Evolutionary conservation across 768 basidiomycete species (phyloP), one percentile per base, ranked within the genome.

Genomic region (Russula abietina): DNA sequence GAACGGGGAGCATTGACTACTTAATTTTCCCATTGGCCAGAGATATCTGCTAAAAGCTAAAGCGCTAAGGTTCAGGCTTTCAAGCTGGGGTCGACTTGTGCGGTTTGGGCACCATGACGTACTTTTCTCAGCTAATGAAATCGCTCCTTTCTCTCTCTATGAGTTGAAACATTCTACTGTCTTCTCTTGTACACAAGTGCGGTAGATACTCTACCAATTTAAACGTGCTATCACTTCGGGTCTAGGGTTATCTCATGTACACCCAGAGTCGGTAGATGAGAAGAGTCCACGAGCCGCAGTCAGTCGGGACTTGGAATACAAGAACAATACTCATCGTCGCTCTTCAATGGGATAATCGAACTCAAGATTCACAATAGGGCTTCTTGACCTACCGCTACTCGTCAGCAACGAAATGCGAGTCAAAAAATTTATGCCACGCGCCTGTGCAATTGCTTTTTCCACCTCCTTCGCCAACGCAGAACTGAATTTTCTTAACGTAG

Each of bases 391-490:
- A 28, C 16, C n/a, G n/a, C 22, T 28, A 49, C 16, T 49, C 45
- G 36, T 65, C 17, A 65, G 55, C 41, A 28, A 10, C 22, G 53
- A 22, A 22, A 55, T n/a, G 10, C 5, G 30, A 16, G 36, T 45
- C 55, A 62, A 55, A 28, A 7, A 14, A 6, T 14, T 32, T 41
- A 14, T 8, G n/a, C 11, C 1, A 62, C 60, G 4, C 41, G 45
- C 64, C 64, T 65, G 64, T 9, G 51, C 51, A 43, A 65, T 62
- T 30, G 36, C 55, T 10, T 65, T 65, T 49, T 65, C 64, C 12
- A 65, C 55, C 33, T 65, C 64, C 36, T 53, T 56, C 12, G 64
- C 64, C 32, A 65, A 57, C 9, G 60, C 54, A 5, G 55, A 16
- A 53, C 64, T 65, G 36, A 65, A 54, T n/a, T 46, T 62, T 22